phyloP scores from a whole-genome alignment of 2,329 filamentous ascomycete genomes.

The Dryadomyces sulphureus region DNA sequence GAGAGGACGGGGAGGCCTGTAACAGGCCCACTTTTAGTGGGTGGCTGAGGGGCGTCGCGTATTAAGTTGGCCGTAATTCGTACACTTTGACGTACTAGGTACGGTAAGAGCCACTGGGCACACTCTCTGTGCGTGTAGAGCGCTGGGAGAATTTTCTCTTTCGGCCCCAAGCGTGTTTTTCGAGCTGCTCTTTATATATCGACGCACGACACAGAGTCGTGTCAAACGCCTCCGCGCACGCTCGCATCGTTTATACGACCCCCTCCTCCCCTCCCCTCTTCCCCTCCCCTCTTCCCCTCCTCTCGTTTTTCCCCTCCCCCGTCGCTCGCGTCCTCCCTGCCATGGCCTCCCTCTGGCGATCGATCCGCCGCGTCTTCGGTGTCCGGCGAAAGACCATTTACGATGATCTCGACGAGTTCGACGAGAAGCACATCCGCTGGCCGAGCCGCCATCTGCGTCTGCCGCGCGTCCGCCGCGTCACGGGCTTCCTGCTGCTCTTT shows the following conservation, averaged over 20 bases:
- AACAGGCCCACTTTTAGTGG: neutral
- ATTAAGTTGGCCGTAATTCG: neutral
- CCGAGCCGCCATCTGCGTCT: neutral
- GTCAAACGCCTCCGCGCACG: neutral
- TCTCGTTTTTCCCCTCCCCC: neutral
- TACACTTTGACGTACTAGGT: neutral
- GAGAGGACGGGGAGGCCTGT: neutral
- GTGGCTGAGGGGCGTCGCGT: constrained; percentile 2
- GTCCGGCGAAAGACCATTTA: neutral
- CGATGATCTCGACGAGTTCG: constrained; percentile 1
- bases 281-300: neutral
- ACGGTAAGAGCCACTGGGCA: neutral
- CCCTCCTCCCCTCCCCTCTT: neutral
- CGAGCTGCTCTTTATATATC: neutral
- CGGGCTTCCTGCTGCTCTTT: constrained; percentile 38
- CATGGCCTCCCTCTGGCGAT: neutral
- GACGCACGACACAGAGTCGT: neutral
- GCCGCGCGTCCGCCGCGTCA: constrained; percentile 10
- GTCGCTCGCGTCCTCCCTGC: neutral
- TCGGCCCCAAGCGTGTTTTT: neutral
- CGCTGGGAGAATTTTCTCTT: neutral
- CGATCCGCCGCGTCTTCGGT: neutral
- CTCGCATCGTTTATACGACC: neutral
- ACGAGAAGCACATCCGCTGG: constrained; percentile 1
- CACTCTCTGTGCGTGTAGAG: too few relatives aligned